Evolutionary conservation across 108 stramenopile genomes (phyloP).

Genomic region (Fistulifera pelliculosa): DNA sequence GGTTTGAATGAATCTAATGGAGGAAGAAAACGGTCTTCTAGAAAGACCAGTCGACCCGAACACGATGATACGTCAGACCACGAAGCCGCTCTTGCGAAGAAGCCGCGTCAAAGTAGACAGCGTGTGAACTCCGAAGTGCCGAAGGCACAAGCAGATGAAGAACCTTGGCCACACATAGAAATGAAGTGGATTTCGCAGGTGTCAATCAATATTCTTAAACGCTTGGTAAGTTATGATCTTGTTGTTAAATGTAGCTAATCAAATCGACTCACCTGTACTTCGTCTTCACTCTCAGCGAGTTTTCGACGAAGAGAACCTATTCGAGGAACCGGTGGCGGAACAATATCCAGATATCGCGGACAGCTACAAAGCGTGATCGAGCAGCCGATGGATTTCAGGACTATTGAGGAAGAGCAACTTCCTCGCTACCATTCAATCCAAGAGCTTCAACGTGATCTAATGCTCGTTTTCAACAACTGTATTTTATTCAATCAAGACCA

Average conservation of each 20-base stretch:
- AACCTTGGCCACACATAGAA: slow-evolving; percentile 30
- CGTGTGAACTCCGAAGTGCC: neutral
- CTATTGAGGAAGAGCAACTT: slow-evolving; percentile 61
- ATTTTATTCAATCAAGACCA: slow-evolving; percentile 49
- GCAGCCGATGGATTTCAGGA: slow-evolving; percentile 72
- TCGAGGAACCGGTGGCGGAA: slow-evolving; percentile 54
- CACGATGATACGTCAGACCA: too few species aligned
- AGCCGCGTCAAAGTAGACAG: too few species aligned
- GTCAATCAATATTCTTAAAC: slow-evolving; percentile 13
- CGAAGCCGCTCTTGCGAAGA: too few species aligned
- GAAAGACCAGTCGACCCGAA: too few species aligned
- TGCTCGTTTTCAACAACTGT: slow-evolving; percentile 59
- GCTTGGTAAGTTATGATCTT: slow-evolving; percentile 7
- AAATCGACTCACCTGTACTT: neutral
- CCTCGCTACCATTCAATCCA: slow-evolving; percentile 36
- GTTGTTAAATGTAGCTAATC: neutral
- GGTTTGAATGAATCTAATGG: neutral
- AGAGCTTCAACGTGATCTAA: slow-evolving; percentile 63
- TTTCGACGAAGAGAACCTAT: slow-evolving; percentile 25
- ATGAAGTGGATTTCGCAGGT: slow-evolving; percentile 24
- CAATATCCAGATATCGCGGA: slow-evolving; percentile 43
- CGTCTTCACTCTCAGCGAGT: neutral
- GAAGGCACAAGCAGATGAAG: neutral
- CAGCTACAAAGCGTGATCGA: slow-evolving; percentile 32
- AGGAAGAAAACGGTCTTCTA: neutral